Conservation (phyloP, 2,329 filamentous ascomycete genomes). For the Fusarium mundagurra region DNA sequence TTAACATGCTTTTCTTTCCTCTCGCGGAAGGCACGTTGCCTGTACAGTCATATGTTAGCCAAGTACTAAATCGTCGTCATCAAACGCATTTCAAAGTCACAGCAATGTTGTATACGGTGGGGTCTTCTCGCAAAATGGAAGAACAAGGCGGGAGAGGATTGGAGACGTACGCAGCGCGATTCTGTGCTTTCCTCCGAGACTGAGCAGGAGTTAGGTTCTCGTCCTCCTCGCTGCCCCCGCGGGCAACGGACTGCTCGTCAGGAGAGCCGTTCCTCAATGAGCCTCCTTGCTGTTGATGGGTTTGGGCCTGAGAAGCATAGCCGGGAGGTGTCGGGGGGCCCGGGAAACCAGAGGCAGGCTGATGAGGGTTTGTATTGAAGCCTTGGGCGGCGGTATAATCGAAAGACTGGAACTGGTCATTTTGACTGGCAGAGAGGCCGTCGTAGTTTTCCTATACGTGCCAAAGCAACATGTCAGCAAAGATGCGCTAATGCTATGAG, state of each 20-base stretch:
- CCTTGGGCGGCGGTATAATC: constrained; percentile 49
- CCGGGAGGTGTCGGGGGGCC: constrained; percentile 64
- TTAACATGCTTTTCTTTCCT: constrained; percentile 95
- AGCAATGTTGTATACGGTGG: background rate
- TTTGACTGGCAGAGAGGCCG: constrained; percentile 51
- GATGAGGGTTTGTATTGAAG: constrained; percentile 52
- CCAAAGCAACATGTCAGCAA: constrained; percentile 21
- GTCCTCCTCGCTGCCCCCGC: constrained; percentile 64
- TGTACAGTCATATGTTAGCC: constrained; percentile 50
- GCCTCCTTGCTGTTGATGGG: constrained; percentile 37
- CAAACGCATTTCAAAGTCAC: background rate
- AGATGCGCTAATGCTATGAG: constrained; percentile 11
- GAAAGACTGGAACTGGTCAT: constrained; percentile 60
- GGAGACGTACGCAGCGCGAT: constrained; percentile 66
- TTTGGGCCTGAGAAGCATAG: constrained; percentile 45
- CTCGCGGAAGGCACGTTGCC: constrained; percentile 95
- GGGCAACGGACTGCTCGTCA: constrained; percentile 47
- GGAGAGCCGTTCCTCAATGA: constrained; percentile 35
- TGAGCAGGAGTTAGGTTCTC: constrained; percentile 66
- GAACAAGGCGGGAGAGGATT: background rate
- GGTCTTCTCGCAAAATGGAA: background rate
- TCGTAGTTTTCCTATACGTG: constrained; percentile 60
- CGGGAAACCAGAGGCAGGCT: constrained; percentile 50
- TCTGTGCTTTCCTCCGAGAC: constrained; percentile 68
- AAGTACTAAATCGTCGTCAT: background rate